A percentile compares a stretch with the other conserved stretches of the same genome.
These are phyloP conservation scores for Rehmannia glutinosa DNA, from an alignment of 257 asterid species.

Conservation along the genomic window DNA sequence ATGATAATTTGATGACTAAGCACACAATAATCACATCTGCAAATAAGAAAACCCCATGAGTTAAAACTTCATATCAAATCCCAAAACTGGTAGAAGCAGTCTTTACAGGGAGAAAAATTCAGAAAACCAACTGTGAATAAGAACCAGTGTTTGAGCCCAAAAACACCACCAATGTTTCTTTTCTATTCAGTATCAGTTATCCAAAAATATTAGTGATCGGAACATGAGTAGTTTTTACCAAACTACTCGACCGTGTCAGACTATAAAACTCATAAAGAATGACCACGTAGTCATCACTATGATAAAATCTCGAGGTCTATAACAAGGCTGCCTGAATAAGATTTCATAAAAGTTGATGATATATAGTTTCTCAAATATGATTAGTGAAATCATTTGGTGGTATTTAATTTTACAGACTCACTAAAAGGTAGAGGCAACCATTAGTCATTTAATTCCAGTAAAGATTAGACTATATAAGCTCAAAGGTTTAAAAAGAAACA, in stretches of 20 bases:
- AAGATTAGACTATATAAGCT: not conserved
- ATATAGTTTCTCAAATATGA: not conserved
- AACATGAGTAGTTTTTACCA: not conserved
- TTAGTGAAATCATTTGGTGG: not conserved
- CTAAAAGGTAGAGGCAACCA: not conserved
- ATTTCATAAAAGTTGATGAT: not conserved
- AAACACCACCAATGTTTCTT: too few relatives aligned
- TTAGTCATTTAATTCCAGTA: not conserved
- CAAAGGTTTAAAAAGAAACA: not conserved
- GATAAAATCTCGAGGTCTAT: not conserved
- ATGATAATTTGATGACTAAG: not conserved
- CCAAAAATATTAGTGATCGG: not conserved
- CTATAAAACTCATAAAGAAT: not conserved
- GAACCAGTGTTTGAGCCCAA: not conserved
- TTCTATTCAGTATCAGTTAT: not conserved
- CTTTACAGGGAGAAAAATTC: not conserved
- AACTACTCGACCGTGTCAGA: not conserved
- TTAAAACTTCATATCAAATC: not conserved
- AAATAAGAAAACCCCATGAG: not conserved
- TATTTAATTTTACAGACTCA: too few relatives aligned
- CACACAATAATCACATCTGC: constrained; percentile 9
- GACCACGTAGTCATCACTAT: too few relatives aligned
- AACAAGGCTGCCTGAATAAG: not conserved
- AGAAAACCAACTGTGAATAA: not conserved
- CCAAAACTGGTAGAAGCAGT: constrained; percentile 1